Evolutionary conservation across 2,329 filamentous ascomycete genomes (phyloP).

Genomic region (Lachnellula subtilissima): DNA sequence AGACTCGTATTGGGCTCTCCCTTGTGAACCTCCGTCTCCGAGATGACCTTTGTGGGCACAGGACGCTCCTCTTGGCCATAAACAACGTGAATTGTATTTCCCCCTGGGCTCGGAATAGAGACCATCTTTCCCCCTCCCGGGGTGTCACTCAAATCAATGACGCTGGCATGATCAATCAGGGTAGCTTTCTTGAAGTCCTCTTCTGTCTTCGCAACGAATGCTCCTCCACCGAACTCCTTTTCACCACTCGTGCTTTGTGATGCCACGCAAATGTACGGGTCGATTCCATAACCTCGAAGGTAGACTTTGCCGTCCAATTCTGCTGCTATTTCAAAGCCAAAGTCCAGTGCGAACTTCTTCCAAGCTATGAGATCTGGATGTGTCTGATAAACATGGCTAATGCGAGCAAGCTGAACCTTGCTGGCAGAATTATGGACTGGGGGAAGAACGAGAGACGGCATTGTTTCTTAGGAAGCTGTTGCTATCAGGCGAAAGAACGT

Average conservation of each 20-base stretch:
- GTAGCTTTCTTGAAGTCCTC: constrained; percentile 8
- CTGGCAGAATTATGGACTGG: background rate
- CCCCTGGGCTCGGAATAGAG: background rate
- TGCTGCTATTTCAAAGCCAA: too few species aligned
- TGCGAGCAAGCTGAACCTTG: background rate
- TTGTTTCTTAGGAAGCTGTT: background rate
- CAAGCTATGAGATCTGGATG: too few species aligned
- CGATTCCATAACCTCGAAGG: constrained; percentile 6
- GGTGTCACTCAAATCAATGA: constrained; percentile 25
- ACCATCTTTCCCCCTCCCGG: constrained; percentile 13
- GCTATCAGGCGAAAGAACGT: too few species aligned
- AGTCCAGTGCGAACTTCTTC: too few species aligned
- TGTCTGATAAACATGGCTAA: too few species aligned
- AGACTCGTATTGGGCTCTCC: background rate
- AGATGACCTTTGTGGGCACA: too few species aligned
- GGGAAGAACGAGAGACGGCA: background rate
- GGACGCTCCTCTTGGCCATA: background rate
- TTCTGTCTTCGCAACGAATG: constrained; percentile 4
- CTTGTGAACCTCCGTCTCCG: too few species aligned
- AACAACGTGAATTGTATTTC: background rate
- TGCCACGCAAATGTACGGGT: constrained; percentile 7
- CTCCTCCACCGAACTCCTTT: constrained; percentile 8
- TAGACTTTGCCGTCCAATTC: too few species aligned
- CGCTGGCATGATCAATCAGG: background rate
- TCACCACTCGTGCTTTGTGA: background rate